Percentiles rank a stretch among this genome's conserved stretches.
phyloP scores from a whole-genome alignment of 441 rosid genomes.

The Geranium incanum region DNA sequence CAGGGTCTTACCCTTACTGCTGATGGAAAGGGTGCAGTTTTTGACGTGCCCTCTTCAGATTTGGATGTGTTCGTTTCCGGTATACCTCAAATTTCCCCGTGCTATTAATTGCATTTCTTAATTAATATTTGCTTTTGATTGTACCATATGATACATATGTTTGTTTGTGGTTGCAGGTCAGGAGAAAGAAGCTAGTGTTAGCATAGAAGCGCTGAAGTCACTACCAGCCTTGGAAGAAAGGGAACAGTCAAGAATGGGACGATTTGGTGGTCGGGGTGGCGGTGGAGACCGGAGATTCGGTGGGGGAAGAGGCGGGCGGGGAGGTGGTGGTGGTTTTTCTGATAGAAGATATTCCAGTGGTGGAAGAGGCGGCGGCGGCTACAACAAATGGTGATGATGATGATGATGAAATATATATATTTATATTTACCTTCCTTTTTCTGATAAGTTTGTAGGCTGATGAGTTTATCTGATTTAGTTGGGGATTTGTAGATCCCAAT shows the following conservation, averaged over 20 bases:
- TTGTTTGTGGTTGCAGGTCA: slow-evolving; percentile 33
- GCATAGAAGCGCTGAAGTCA: slow-evolving; percentile 52
- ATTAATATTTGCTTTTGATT: neutral
- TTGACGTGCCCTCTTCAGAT: slow-evolving; percentile 59
- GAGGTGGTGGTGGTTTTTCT: slow-evolving; percentile 41
- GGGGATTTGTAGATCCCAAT: neutral
- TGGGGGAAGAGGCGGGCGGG: slow-evolving; percentile 37
- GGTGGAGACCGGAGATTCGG: slow-evolving; percentile 20
- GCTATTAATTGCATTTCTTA: neutral
- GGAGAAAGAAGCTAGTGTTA: slow-evolving; percentile 57
- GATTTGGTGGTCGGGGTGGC: slow-evolving; percentile 42
- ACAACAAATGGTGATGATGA: slow-evolving; percentile 34
- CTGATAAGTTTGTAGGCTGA: neutral
- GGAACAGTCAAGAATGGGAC: slow-evolving; percentile 47
- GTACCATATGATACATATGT: neutral
- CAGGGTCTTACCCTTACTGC: slow-evolving; percentile 71
- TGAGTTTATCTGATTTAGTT: neutral
- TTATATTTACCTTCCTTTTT: neutral
- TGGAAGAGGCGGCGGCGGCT: slow-evolving; percentile 26
- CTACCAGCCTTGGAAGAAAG: slow-evolving; percentile 73
- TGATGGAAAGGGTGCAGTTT: slow-evolving; percentile 73
- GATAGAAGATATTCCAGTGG: slow-evolving; percentile 32
- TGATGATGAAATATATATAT: neutral
- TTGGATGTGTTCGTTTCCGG: slow-evolving; percentile 55
- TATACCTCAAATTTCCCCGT: slow-evolving; percentile 10